Evolutionary conservation across 106 monocot genomes (phyloP).

Genomic region (Dioscorea dumetorum): DNA sequence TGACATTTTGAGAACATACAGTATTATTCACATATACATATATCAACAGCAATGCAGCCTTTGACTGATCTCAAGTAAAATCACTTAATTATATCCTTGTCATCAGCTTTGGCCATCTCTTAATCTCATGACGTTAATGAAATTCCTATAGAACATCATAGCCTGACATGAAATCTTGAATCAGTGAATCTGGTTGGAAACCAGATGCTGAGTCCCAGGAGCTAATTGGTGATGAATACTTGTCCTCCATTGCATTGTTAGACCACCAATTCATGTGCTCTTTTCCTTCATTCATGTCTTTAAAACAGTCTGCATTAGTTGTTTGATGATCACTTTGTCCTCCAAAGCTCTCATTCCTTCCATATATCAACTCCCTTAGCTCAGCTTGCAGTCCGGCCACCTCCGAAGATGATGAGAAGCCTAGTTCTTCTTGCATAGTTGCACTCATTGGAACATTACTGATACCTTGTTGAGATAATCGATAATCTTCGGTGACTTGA

Average conservation of each 20-base stretch:
- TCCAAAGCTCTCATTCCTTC: conserved; percentile 2
- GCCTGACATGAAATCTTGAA: conserved; percentile 16
- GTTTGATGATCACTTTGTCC: conserved; percentile 1
- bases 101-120: not conserved
- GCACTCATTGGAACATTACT: not conserved
- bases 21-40: conserved; percentile 16
- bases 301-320: conserved; percentile 13
- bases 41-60: not conserved
- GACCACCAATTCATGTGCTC: conserved; percentile 15
- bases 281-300: conserved; percentile 7
- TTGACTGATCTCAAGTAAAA: not conserved
- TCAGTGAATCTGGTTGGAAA: conserved; percentile 13
- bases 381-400: conserved; percentile 15
- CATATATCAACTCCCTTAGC: conserved; percentile 19
- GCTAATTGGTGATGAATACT: not conserved
- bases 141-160: conserved; percentile 12
- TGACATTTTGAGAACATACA: not conserved
- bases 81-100: not conserved
- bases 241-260: not conserved
- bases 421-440: conserved; percentile 13
- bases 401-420: not conserved
- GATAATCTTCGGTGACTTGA: not conserved
- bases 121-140: not conserved
- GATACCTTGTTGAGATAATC: no score
- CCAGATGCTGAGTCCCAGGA: conserved; percentile 17